Percentiles rank a stretch among this genome's conserved stretches.
Conservation (phyloP, 202 grass and related monocot genomes). For the Zizania palustris region DNA sequence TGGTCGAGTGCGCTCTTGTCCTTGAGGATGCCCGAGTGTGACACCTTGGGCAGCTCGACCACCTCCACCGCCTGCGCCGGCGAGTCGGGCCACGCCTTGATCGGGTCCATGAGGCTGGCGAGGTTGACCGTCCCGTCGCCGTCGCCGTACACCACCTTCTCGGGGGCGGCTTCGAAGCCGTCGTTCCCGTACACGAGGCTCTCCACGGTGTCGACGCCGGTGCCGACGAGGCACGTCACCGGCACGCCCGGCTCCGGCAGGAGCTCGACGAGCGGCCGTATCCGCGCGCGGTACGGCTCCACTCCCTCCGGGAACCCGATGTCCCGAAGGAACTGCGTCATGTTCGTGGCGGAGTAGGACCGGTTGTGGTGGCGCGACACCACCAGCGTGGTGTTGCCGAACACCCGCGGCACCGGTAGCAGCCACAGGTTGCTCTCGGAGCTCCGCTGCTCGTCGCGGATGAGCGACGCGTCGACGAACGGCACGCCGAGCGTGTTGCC, state of each 20-base stretch:
- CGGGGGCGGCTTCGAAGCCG: slow-evolving; percentile 60
- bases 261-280: slow-evolving; percentile 59
- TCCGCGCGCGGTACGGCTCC: slow-evolving; percentile 56
- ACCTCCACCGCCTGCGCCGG: slow-evolving; percentile 55
- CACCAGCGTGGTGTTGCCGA: slow-evolving; percentile 63
- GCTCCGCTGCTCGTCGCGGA: slow-evolving; percentile 74
- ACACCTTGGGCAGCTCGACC: slow-evolving; percentile 59
- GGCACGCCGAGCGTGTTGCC: slow-evolving; percentile 83
- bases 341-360: slow-evolving; percentile 71
- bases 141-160: slow-evolving; percentile 69
- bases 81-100: slow-evolving; percentile 64
- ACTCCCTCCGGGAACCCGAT: slow-evolving; percentile 78
- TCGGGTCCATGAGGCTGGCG: slow-evolving; percentile 63
- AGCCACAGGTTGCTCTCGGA: slow-evolving; percentile 97
- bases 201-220: slow-evolving; percentile 69
- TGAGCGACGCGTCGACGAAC: slow-evolving; percentile 62
- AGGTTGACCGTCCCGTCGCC: slow-evolving; percentile 87
- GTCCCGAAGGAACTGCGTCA: slow-evolving; percentile 74
- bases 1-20: slow-evolving; percentile 64
- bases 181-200: slow-evolving; percentile 54
- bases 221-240: slow-evolving; percentile 78
- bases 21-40: slow-evolving; percentile 65
- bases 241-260: slow-evolving; percentile 69
- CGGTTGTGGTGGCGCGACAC: slow-evolving; percentile 45
- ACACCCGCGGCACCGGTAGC: slow-evolving; percentile 64